Base-by-base conservation (phyloP, 2,329 filamentous ascomycete genomes). In the Neonectria punicea region DNA sequence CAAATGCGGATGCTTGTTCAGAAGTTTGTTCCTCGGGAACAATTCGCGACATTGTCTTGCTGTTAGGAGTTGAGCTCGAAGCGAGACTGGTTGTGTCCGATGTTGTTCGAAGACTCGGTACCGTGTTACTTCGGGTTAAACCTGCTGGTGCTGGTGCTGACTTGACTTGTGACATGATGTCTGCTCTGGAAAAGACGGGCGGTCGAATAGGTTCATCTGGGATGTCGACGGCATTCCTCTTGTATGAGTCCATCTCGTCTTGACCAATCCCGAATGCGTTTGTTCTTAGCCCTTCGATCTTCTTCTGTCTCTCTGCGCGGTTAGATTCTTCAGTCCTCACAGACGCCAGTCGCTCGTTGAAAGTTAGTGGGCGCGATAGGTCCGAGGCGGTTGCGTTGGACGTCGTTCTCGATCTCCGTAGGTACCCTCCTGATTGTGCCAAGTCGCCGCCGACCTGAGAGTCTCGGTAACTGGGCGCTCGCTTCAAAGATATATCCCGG, bases 291-390 rank as follows among this genome's bases (percentile, higher is more conserved):
- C 84, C 82, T 58, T 84, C 82, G 39, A 90, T 85, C 63, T 84
- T 82, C 57, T 85, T 80, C 49, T 85, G 82, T 51, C 81, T 83
- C 63, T 89, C 85, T 41, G 81, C 78, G 30, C 84, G 83, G 14
- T 79, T 80, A 2, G 76, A 77, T 63, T 91, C 89, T 46, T 89
- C 83, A 2, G 77, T 80, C 67, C 89, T 88, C 41, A 89, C 90
- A 54, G 92, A 89, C 1, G 92, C 90, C 66, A 99, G 87, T 51
- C 94, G 86, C 78, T 98, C 94, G 75, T 92, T 97, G 79, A 98
- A 99, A 59, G 89, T 88, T 61, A 83, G 73, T 4, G 85, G 82
- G 20, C 83, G 80, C 11, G 79, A 70, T 10, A 78, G 69, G 9
- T 78, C 78, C 5, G 73, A 70, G 5, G 67, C 22, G 22, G 70